A percentile compares a stretch with the other conserved stretches of the same genome.
Conservation (phyloP, 2,329 filamentous ascomycete genomes). For the Colletotrichum karsti region DNA sequence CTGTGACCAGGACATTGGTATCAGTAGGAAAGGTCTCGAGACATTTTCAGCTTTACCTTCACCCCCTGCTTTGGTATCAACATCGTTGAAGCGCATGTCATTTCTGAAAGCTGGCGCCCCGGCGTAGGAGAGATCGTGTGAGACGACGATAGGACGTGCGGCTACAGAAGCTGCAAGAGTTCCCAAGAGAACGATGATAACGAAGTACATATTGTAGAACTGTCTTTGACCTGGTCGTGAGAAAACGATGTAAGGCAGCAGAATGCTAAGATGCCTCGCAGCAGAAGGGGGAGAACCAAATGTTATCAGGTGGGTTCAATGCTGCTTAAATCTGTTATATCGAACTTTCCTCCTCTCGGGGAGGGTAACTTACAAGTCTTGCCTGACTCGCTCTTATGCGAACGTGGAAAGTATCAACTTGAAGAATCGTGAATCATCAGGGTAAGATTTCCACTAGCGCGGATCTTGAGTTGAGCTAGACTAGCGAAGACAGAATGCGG, state of each 20-base stretch:
- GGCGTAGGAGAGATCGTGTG: neutral
- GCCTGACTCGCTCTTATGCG: neutral
- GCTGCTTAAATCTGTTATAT: neutral
- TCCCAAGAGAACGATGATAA: neutral
- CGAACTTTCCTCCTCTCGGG: neutral
- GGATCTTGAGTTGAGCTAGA: neutral
- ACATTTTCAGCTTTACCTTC: neutral
- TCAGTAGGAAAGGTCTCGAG: neutral
- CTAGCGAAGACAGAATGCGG: neutral
- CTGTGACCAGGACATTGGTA: neutral
- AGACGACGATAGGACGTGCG: neutral
- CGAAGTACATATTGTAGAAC: neutral
- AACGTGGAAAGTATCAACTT: neutral
- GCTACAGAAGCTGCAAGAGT: neutral
- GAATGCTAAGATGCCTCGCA: neutral
- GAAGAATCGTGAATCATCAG: neutral
- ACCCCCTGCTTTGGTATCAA: neutral
- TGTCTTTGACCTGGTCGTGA: neutral
- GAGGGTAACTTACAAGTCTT: neutral
- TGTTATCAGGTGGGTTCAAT: neutral
- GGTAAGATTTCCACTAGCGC: neutral
- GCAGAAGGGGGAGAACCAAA: rapidly evolving
- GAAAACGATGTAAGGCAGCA: neutral
- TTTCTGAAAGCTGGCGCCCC: neutral
- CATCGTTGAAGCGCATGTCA: neutral